Evolutionary conservation across 441 rosid genomes (phyloP), one percentile per base, ranked within the genome.

Genomic region (Adansonia rubrostipa): DNA sequence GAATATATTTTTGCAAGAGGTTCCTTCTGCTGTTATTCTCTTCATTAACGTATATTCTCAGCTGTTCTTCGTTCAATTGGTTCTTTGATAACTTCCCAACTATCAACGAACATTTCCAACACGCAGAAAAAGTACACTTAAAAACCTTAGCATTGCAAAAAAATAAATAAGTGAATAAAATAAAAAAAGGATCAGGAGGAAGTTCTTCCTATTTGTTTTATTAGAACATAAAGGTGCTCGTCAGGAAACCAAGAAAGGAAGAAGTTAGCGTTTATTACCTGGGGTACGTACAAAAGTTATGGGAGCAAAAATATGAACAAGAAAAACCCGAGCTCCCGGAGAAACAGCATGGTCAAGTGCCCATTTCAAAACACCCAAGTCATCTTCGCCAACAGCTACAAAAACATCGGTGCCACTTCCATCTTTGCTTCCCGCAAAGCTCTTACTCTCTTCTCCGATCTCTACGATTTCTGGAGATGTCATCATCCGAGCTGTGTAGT

Each of bases 361-460:
- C 93, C 95, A 91, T 78, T 88, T 86, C 1, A 89, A 78, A 13
- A 90, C 91, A 73, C 83, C 80, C 42, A 84, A 17, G 74, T 91
- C 93, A 77, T 91, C 88, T 83, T 83, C 90, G 14, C 93, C 96
- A 45, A 83, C 92, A 65, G 89, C 92, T 50, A 91, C 90, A 77
- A 89, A 91, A 70, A 91, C 86, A 83, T 91, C 93, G 73, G 19
- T 24, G 10, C 14, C 57, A n/a, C 28, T 33, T 7, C 76, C 78
- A 54, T 82, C 88, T 74, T 58, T 83, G 82, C 83, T 76, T 17
- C 57, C 60, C 11, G 54, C 20, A 78, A 81, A n/a, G 74, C 81
- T 86, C 48, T 17, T 82, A 78, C 87, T 86, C 8, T 87, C 92
- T 33, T 88, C 91, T 50, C 83, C 91, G 4, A 91, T 84, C 88